Percentiles rank a stretch among this genome's conserved stretches.
These are phyloP conservation scores for Alliaria petiolata DNA, from an alignment of 345 rosid species.

Conservation along the genomic window DNA sequence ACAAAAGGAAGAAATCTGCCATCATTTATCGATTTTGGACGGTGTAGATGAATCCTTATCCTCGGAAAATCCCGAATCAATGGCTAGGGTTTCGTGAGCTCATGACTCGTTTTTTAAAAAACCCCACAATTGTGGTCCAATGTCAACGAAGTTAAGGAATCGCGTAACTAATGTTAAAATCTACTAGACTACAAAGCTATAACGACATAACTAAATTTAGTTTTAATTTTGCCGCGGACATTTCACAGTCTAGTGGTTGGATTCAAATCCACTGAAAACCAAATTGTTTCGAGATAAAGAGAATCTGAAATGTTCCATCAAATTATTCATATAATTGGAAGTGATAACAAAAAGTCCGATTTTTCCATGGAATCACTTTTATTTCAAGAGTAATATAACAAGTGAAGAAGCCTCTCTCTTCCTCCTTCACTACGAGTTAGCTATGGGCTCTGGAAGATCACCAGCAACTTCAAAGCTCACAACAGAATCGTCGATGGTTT, in stretches of 20 bases:
- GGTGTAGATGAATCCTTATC: background rate
- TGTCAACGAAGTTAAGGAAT: background rate
- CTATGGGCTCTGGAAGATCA: conserved; percentile 31
- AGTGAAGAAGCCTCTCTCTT: background rate
- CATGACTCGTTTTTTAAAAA: background rate
- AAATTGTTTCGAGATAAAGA: background rate
- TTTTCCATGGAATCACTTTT: conserved; percentile 7
- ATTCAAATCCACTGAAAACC: background rate
- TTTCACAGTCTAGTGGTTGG: background rate
- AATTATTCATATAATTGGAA: background rate
- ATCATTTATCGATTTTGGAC: background rate
- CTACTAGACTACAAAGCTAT: background rate
- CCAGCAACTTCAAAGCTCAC: conserved; percentile 35
- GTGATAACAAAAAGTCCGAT: background rate
- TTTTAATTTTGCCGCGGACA: background rate
- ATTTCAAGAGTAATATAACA: background rate
- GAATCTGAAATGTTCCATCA: background rate
- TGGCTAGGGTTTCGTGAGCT: conserved; percentile 7
- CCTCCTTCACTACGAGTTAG: background rate
- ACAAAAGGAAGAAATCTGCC: background rate
- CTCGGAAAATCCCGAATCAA: background rate
- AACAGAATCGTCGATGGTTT: conserved; percentile 42
- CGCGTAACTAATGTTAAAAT: too few relatives aligned
- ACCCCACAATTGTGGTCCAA: conserved; percentile 13
- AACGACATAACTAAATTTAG: background rate